Evolutionary conservation across 2,329 filamentous ascomycete genomes (phyloP), one percentile per base, ranked within the genome.

Genomic region (Ceratocystis diversiconidia): DNA sequence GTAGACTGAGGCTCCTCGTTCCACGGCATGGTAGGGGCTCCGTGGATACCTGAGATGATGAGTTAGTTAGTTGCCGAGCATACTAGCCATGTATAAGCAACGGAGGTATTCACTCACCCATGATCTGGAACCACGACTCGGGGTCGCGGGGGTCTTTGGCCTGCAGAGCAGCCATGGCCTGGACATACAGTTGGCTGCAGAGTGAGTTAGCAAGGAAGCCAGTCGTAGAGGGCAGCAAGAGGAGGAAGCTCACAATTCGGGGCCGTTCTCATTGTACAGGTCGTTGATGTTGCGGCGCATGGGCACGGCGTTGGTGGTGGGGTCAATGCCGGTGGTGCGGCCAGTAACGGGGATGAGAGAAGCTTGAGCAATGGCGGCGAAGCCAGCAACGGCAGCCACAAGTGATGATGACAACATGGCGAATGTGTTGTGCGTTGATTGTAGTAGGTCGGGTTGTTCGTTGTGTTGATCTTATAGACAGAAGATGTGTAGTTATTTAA

Each of bases 71-170:
- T 46, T 19, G 63, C 30, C 22, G 32, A 63, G 5, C 17, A n/a
- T 10, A 1, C 15, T 12, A 22, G n/a, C 46, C 3, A 15, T 25
- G 50, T 15, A 66, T 63, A 17, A n/a, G 12, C 1, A 8, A 50
- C n/a, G 12, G 44, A 19, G 10, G 30, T 17, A 59, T 19, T 59
- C 15, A 66, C 71, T 68, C 73, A 79, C 80, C 80, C 61, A 74
- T 72, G 66, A 83, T 72, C 65, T 80, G 76, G 69, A 80, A 83
- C 70, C 77, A 82, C 1, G 80, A 83, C 65, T 74, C 68, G 60
- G 74, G 73, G 46, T 82, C 75, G 4, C 72, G 70, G 63, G 78
- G 72, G 66, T 76, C 70, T 32, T 71, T 71, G 2, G 73, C 73
- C 65, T 81, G 76, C 68, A 82, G 74, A 25, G 74, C 72, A 44